These are phyloP conservation scores for Talaromyces sp. DNA, from an alignment of 2,329 filamentous ascomycete species.

Conservation along the genomic window DNA sequence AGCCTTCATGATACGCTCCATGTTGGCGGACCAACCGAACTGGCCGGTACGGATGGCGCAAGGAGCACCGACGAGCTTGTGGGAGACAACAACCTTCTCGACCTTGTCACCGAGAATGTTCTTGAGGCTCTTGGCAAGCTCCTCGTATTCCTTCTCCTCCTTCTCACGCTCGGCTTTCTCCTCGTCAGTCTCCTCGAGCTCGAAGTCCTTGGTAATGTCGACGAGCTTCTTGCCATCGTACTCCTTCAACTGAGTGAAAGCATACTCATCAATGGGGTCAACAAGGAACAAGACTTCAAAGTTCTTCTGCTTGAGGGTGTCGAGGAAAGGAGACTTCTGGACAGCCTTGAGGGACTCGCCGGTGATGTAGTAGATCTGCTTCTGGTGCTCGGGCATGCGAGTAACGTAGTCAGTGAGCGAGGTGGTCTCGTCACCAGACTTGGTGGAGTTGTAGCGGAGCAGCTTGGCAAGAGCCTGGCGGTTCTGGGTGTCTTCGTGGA, in stretches of 20 bases:
- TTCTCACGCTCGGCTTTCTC: conserved; percentile 95
- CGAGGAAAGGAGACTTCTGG: conserved; percentile 96
- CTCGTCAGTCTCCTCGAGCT: conserved; percentile 99
- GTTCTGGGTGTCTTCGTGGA: conserved; percentile 99
- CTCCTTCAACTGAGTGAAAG: conserved; percentile 99
- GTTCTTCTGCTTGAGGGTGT: conserved; percentile 97
- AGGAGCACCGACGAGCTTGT: conserved; percentile 92
- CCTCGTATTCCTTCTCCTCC: conserved; percentile 98
- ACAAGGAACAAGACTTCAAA: conserved; percentile 99
- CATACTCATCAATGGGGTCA: conserved; percentile 99
- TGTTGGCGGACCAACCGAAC: conserved; percentile 99
- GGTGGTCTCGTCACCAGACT: conserved; percentile 93
- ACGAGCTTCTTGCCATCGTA: conserved; percentile 99
- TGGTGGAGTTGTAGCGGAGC: conserved; percentile 97
- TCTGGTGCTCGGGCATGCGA: conserved; percentile 99
- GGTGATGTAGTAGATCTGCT: conserved; percentile 99
- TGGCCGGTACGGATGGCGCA: conserved; percentile 99
- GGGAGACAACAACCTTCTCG: conserved; percentile 98
- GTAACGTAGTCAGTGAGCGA: conserved; percentile 97
- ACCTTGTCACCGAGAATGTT: conserved; percentile 99
- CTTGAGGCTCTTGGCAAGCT: conserved; percentile 94
- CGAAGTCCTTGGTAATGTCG: conserved; percentile 99
- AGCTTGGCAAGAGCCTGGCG: conserved; percentile 90
- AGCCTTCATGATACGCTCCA: conserved; percentile 99
- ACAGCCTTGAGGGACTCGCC: conserved; percentile 99